These are phyloP conservation scores for Phaeotremella fagi DNA, from an alignment of 768 basidiomycete genomes.

Conservation along the genomic window DNA sequence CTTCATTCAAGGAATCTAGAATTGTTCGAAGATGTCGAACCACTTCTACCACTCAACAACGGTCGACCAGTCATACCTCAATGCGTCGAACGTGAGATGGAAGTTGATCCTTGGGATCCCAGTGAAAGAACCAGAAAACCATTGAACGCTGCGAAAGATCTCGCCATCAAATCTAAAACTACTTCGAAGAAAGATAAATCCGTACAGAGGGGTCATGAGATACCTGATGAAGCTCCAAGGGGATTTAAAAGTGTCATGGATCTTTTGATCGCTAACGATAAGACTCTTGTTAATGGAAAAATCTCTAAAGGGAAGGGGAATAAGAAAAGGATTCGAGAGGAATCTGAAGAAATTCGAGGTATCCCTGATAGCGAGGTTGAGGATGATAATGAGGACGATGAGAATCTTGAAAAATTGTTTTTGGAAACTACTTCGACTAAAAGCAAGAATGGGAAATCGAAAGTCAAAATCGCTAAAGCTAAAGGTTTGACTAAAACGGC, in stretches of 20 bases:
- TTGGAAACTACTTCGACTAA: conserved; percentile 5
- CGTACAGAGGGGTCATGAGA: conserved; percentile 32
- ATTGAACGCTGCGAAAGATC: conserved; percentile 4
- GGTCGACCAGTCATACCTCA: conserved; percentile 64
- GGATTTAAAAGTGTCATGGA: conserved; percentile 44
- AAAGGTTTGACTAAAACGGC: neutral
- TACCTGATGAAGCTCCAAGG: conserved; percentile 41
- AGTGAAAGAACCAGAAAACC: conserved; percentile 28
- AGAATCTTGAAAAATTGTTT: conserved; percentile 4
- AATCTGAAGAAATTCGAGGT: conserved; percentile 43
- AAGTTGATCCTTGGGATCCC: conserved; percentile 56
- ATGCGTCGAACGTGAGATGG: conserved; percentile 75
- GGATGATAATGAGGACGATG: conserved; percentile 1
- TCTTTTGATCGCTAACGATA: conserved; percentile 19
- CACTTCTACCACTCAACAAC: conserved; percentile 60
- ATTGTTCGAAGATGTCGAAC: conserved; percentile 85
- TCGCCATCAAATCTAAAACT: neutral
- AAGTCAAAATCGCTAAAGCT: neutral
- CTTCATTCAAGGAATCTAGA: conserved; percentile 79
- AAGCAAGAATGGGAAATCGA: neutral
- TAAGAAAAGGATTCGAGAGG: conserved; percentile 4
- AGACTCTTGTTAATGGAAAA: conserved; percentile 2
- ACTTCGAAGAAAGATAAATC: neutral
- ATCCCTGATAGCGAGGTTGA: conserved; percentile 18
- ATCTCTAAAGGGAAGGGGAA: neutral